These are phyloP conservation scores for Melastoma candidum DNA, from an alignment of 441 rosid genomes.

Conservation along the genomic window DNA sequence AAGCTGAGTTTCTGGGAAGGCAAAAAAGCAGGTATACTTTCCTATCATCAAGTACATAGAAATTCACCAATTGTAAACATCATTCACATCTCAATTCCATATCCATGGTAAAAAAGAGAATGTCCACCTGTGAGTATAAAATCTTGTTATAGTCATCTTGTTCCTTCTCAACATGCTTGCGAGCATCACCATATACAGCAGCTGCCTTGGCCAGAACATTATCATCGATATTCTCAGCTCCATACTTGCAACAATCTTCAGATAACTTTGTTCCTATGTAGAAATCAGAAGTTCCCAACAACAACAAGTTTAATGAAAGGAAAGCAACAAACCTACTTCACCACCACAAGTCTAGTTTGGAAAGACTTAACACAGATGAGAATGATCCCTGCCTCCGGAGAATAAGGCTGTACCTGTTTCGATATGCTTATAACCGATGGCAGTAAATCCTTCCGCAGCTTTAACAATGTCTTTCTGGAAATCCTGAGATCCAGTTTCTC, in stretches of 20 bases:
- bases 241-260: constrained; percentile 77
- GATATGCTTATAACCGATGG: constrained; percentile 67
- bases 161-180: constrained; percentile 79
- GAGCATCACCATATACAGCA: constrained; percentile 83
- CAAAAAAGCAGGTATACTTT: no score
- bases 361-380: no score
- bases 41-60: no score
- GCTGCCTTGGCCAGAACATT: constrained; percentile 80
- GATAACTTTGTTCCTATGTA: constrained; percentile 73
- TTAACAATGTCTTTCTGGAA: constrained; percentile 72
- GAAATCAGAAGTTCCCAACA: not conserved
- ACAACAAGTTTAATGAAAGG: no score
- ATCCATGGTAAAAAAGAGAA: not conserved
- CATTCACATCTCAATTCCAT: not conserved
- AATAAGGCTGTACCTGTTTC: constrained; percentile 55
- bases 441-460: constrained; percentile 62
- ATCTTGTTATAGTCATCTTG: constrained; percentile 56
- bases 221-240: constrained; percentile 73
- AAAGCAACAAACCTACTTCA: not conserved
- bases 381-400: not conserved
- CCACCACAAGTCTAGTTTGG: constrained; percentile 11
- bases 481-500: constrained; percentile 35
- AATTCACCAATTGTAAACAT: no score
- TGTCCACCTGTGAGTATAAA: constrained; percentile 55
- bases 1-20: no score